These are phyloP conservation scores for Didymella arachidicola DNA, from an alignment of 2,329 filamentous ascomycete genomes.

Conservation along the genomic window DNA sequence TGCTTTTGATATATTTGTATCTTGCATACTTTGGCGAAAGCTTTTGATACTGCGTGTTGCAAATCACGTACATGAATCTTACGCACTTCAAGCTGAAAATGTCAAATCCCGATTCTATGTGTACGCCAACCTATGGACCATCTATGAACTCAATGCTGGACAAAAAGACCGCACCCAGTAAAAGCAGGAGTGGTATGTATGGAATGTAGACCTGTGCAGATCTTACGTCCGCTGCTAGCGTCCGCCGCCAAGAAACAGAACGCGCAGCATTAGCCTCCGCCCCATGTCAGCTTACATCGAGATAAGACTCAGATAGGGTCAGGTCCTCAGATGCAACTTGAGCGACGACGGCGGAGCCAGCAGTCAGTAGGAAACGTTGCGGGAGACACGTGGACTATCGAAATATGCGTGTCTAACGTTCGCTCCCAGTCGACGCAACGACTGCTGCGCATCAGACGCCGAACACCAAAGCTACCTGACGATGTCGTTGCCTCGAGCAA, in stretches of 20 bases:
- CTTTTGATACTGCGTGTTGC: background rate
- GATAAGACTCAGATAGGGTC: background rate
- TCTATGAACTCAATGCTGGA: background rate
- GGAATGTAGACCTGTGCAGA: constrained; percentile 1
- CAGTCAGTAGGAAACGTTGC: too few relatives aligned
- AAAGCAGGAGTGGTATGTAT: background rate
- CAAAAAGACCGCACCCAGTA: background rate
- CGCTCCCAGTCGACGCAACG: background rate
- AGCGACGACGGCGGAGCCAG: background rate
- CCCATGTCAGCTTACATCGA: constrained; percentile 3
- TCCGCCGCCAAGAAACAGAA: constrained; percentile 2
- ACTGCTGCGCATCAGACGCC: background rate
- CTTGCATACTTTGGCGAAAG: constrained; percentile 2
- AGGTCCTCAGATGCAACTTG: background rate
- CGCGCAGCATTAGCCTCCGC: constrained; percentile 2
- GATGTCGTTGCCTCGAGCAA: background rate
- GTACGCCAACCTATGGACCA: background rate
- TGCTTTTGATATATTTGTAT: constrained; percentile 7
- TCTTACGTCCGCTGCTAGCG: constrained; percentile 9
- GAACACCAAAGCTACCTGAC: background rate
- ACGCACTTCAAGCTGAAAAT: background rate
- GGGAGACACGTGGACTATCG: background rate
- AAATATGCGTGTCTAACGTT: too few relatives aligned
- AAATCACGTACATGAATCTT: background rate
- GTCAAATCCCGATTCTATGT: background rate